These are phyloP conservation scores for Coemansia sp. DNA, from an alignment of 192 early-diverging fungal genomes.

Conservation along the genomic window DNA sequence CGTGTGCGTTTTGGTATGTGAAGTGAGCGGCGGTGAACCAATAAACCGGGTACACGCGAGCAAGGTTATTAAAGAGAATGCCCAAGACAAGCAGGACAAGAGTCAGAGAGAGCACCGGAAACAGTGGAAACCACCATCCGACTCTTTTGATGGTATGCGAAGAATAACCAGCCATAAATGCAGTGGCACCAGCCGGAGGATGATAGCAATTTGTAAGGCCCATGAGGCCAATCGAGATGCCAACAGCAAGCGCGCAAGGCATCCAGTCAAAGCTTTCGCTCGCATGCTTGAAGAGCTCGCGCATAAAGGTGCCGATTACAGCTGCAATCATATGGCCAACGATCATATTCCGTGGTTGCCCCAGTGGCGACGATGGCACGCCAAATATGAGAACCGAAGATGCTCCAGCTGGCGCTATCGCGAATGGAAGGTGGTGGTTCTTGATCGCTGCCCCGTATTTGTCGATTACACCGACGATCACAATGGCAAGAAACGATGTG, in stretches of 20 bases:
- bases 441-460: slow-evolving; percentile 46
- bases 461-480: slow-evolving; percentile 26
- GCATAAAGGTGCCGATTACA: slow-evolving; percentile 42
- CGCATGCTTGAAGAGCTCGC: slow-evolving; percentile 31
- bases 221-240: slow-evolving; percentile 43
- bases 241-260: slow-evolving; percentile 44
- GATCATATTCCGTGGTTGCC: slow-evolving; percentile 49
- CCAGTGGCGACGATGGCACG: slow-evolving; percentile 39
- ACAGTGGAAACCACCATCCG: slow-evolving; percentile 53
- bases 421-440: slow-evolving; percentile 47
- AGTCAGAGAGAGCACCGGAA: slow-evolving; percentile 36
- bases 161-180: slow-evolving; percentile 35
- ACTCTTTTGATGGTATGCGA: slow-evolving; percentile 22
- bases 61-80: slow-evolving; percentile 42
- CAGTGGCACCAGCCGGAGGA: slow-evolving; percentile 51
- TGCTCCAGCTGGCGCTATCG: slow-evolving; percentile 46
- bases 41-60: slow-evolving; percentile 45
- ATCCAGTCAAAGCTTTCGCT: slow-evolving; percentile 42
- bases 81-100: slow-evolving; percentile 38
- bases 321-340: slow-evolving; percentile 41
- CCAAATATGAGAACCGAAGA: slow-evolving; percentile 46
- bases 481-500: slow-evolving; percentile 39
- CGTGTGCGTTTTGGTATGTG: background rate
- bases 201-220: slow-evolving; percentile 49
- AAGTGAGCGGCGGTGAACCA: slow-evolving; percentile 44